Base-by-base conservation (phyloP, 495 filamentous ascomycete species). In the Lasiosphaeriaceae sp. region DNA sequence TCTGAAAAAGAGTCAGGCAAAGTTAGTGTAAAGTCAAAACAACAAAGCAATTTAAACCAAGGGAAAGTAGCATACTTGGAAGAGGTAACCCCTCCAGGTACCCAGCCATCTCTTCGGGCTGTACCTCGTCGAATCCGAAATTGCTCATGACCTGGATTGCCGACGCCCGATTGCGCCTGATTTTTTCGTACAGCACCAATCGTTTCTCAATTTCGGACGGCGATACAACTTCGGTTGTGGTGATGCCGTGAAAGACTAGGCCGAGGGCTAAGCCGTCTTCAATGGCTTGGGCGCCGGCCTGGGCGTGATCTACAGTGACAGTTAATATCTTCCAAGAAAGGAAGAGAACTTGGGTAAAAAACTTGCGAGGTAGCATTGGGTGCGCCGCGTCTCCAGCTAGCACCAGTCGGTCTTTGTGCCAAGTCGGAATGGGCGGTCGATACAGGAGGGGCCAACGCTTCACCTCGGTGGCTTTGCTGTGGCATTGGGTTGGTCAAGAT, bases 331-430 rank as follows among this genome's bases (percentile, higher is more conserved):
- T n/a, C n/a, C n/a, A n/a, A n/a, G n/a, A n/a, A n/a, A n/a, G n/a
- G n/a, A n/a, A n/a, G n/a, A n/a, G n/a, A n/a, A n/a, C n/a, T n/a
- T 31, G 26, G 9, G 26, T 31, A 4, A 9, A 31, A 31, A 31
- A 63, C 64, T 49, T 45, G 70, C 69, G 68, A 11, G 74, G 77
- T 7, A 81, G 64, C 80, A 78, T 74, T 1, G 77, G 71, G 65
- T 80, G 79, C 21, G 74, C 78, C 2, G 78, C 77, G 55, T 81
- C 77, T 11, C 79, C 78, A 0, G 74, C 68, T 0, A 80, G 62
- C 0, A 76, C 62, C 16, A 78, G 24, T 3, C 64, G 72, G 8
- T 68, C 70, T 20, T 67, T 70, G 39, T 60, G 54, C 69, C 74
- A 78, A 0, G 55, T 67, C 0, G 57, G 37, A 23, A 71, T 60